Evolutionary conservation across 768 basidiomycete genomes (phyloP).

Genomic region (Amanita rubescens): DNA sequence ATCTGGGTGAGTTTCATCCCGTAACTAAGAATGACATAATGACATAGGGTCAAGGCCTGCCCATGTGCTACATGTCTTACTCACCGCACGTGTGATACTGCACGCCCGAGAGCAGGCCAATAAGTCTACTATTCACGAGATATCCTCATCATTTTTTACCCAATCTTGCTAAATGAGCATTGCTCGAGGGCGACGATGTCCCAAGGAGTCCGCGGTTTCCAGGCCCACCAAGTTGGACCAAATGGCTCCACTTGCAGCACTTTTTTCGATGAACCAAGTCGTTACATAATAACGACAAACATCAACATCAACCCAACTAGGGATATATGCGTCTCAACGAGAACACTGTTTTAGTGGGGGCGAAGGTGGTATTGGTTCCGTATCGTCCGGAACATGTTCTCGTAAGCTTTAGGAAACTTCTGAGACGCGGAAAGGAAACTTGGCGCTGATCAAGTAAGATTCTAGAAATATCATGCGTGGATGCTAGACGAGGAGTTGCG

Average conservation of each 20-base stretch:
- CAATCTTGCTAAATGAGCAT: not conserved
- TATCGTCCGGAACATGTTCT: conserved; percentile 57
- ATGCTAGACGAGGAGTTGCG: conserved; percentile 73
- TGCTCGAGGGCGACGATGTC: not conserved
- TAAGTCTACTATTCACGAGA: not conserved
- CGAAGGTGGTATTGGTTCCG: conserved; percentile 70
- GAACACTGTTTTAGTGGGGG: conserved; percentile 55
- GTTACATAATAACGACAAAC: conserved; percentile 1
- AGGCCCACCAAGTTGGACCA: not conserved
- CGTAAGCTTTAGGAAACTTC: conserved; percentile 18
- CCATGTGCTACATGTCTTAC: conserved; percentile 1
- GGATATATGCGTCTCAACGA: conserved; percentile 58
- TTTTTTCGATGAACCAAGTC: no score
- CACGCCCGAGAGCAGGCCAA: conserved; percentile 5
- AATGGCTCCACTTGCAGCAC: no score
- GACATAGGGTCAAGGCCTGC: not conserved
- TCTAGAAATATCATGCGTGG: conserved; percentile 81
- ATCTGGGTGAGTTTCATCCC: not conserved
- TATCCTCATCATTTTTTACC: not conserved
- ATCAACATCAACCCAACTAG: not conserved
- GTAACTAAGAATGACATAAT: not conserved
- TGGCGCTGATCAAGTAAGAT: conserved; percentile 2
- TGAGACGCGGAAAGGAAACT: not conserved
- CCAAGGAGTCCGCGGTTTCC: no score
- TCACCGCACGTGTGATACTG: conserved; percentile 5